Percentiles rank a stretch among this genome's conserved stretches.
Conservation (phyloP, 2,329 filamentous ascomycete species). For the Arthrobotrys pseudoclavata region DNA sequence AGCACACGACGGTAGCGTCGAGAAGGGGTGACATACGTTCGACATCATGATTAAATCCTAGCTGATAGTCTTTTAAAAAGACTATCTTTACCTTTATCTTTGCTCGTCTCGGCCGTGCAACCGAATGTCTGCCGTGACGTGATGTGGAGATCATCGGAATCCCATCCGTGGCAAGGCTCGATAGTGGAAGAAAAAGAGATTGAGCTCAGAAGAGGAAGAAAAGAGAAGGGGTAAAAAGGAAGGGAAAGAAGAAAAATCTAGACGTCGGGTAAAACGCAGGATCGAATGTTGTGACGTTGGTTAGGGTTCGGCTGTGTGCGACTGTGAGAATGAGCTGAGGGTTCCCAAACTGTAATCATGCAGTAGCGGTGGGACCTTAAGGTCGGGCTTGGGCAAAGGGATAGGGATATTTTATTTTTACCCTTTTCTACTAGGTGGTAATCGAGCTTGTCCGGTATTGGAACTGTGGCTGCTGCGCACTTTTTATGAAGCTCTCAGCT, state of each 20-base stretch:
- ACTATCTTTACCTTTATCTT: conserved; percentile 57
- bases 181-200: conserved; percentile 15
- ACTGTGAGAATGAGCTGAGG: conserved; percentile 23
- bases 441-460: conserved; percentile 28
- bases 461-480: conserved; percentile 43
- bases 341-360: conserved; percentile 13
- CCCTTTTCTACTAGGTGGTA: conserved; percentile 37
- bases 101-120: conserved; percentile 55
- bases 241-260: conserved; percentile 11
- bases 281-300: conserved; percentile 8
- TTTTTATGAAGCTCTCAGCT: conserved; percentile 22
- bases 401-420: conserved; percentile 34
- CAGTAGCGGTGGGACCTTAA: conserved; percentile 13
- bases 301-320: conserved; percentile 11
- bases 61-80: conserved; percentile 38
- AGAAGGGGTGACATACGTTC: conserved; percentile 28
- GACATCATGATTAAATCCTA: conserved; percentile 57
- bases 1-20: conserved; percentile 30
- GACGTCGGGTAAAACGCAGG: not conserved
- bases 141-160: conserved; percentile 61
- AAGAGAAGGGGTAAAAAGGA: conserved; percentile 1
- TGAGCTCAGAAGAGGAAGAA: not conserved
- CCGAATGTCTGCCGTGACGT: conserved; percentile 55
- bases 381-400: conserved; percentile 20
- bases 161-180: conserved; percentile 50